Conservation (phyloP, 352 stramenopile genomes). For the Phytophthora cactorum region DNA sequence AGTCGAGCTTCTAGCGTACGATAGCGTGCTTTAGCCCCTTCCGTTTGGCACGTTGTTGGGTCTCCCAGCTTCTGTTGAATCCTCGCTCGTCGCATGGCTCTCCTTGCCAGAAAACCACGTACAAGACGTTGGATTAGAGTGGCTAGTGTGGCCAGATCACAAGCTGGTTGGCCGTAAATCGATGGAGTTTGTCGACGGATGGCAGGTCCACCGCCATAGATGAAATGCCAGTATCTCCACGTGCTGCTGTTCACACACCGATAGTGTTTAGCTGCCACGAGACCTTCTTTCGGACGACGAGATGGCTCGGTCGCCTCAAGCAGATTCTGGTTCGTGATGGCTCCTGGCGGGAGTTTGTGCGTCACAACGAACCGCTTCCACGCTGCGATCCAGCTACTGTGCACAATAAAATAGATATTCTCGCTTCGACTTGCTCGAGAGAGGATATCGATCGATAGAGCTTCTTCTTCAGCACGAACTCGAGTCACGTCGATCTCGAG, state of each 20-base stretch:
- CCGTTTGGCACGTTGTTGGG: conserved; percentile 32
- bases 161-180: conserved; percentile 49
- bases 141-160: conserved; percentile 47
- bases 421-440: conserved; percentile 21
- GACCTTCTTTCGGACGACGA: conserved; percentile 41
- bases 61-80: conserved; percentile 26
- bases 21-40: conserved; percentile 26
- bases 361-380: conserved; percentile 54
- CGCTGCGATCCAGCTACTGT: conserved; percentile 44
- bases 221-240: conserved; percentile 53
- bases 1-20: conserved; percentile 47
- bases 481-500: conserved; percentile 62
- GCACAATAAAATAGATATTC: conserved; percentile 47
- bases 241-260: conserved; percentile 61
- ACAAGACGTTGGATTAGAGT: conserved; percentile 53
- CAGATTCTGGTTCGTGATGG: conserved; percentile 33
- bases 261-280: conserved; percentile 50
- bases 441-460: conserved; percentile 48
- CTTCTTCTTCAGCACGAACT: conserved; percentile 68
- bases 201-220: conserved; percentile 59
- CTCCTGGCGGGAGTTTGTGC: conserved; percentile 20
- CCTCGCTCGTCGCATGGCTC: conserved; percentile 20
- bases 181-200: conserved; percentile 49
- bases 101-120: conserved; percentile 57
- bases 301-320: conserved; percentile 18